phyloP scores from a whole-genome alignment of 2,329 filamentous ascomycete species.

The Diaporthe sp. region DNA sequence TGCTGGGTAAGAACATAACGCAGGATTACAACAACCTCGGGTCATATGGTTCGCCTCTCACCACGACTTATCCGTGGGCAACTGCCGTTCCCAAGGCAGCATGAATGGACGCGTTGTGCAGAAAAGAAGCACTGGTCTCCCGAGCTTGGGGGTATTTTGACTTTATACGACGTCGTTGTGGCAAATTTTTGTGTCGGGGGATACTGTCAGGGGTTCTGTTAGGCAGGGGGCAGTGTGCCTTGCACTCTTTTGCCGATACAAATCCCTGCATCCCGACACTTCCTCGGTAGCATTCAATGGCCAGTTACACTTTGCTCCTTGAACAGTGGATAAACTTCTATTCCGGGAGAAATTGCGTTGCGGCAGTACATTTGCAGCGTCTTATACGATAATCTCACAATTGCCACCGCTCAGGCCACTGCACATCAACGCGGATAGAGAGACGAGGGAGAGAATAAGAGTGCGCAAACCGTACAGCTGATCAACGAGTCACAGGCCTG shows the following conservation, averaged over 20 bases:
- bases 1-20: constrained; percentile 60
- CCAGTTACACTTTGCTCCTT: neutral
- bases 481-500: constrained; percentile 1
- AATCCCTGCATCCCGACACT: neutral
- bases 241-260: neutral
- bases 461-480: neutral
- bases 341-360: neutral
- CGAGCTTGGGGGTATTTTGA: constrained; percentile 3
- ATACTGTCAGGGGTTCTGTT: constrained; percentile 7
- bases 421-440: neutral
- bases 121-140: constrained; percentile 33
- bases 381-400: constrained; percentile 6
- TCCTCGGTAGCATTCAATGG: neutral
- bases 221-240: neutral
- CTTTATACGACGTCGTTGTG: neutral
- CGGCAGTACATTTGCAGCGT: neutral
- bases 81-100: constrained; percentile 51
- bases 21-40: constrained; percentile 61
- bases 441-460: neutral
- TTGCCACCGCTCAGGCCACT: constrained; percentile 13
- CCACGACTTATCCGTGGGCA: constrained; percentile 62
- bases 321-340: neutral
- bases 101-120: neutral
- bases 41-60: constrained; percentile 59
- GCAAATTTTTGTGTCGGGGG: neutral